Percentiles rank a stretch among this genome's conserved stretches.
These are phyloP conservation scores for Fusarium sp. DNA, from an alignment of 2,329 filamentous ascomycete species.

Conservation along the genomic window DNA sequence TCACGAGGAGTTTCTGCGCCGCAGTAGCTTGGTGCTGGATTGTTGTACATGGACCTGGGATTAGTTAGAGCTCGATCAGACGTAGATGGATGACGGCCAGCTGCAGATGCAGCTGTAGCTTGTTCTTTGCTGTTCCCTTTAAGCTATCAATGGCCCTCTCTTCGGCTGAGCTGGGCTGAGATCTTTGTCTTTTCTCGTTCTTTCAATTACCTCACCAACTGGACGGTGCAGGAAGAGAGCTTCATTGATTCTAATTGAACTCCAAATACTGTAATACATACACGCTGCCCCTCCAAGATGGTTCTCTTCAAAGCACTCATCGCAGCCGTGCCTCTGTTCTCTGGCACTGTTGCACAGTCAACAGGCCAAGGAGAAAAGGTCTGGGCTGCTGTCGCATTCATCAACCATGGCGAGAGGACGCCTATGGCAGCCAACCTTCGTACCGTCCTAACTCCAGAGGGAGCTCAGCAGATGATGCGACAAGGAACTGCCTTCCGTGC, in stretches of 20 bases:
- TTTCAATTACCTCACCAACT: slow-evolving; percentile 27
- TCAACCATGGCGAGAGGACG: slow-evolving; percentile 68
- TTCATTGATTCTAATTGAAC: neutral
- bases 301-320: slow-evolving; percentile 26
- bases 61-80: slow-evolving; percentile 30
- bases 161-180: slow-evolving; percentile 9
- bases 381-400: slow-evolving; percentile 64
- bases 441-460: slow-evolving; percentile 63
- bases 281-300: slow-evolving; percentile 34
- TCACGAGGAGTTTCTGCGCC: slow-evolving; percentile 34
- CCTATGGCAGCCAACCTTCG: slow-evolving; percentile 54
- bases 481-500: slow-evolving; percentile 64
- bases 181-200: slow-evolving; percentile 15
- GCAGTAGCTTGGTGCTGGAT: slow-evolving; percentile 2
- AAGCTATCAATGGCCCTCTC: slow-evolving; percentile 28
- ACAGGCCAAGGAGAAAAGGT: slow-evolving; percentile 55
- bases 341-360: slow-evolving; percentile 50
- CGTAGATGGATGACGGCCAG: slow-evolving; percentile 40
- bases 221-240: slow-evolving; percentile 23
- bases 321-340: slow-evolving; percentile 40
- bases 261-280: neutral
- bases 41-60: slow-evolving; percentile 40
- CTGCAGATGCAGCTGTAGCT: slow-evolving; percentile 32
- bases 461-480: slow-evolving; percentile 65
- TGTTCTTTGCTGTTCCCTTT: slow-evolving; percentile 12